A percentile compares a stretch with the other conserved stretches of the same genome.
These are phyloP conservation scores for Aspergillus jensenii DNA, from an alignment of 2,329 filamentous ascomycete species.

Conservation along the genomic window DNA sequence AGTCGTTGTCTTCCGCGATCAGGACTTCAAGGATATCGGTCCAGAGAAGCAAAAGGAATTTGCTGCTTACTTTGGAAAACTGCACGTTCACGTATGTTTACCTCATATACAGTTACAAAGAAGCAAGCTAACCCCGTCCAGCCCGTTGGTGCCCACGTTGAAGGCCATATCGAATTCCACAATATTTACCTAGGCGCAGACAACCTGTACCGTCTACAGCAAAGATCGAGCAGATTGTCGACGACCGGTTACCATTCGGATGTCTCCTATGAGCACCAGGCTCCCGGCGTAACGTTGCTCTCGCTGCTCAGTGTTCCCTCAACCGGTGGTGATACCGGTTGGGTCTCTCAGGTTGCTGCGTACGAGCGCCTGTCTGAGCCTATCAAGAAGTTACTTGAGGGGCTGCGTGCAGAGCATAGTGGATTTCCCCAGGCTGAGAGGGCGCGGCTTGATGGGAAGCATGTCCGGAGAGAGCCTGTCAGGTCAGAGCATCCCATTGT, in stretches of 20 bases:
- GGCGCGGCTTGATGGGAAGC: slow-evolving; percentile 14
- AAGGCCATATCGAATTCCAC: slow-evolving; percentile 10
- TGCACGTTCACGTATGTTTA: slow-evolving; percentile 21
- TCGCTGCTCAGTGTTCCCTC: slow-evolving; percentile 23
- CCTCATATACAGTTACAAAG: neutral
- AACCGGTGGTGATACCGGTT: slow-evolving; percentile 32
- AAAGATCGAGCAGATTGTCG: neutral
- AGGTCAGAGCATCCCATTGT: slow-evolving; percentile 33
- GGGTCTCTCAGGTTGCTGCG: slow-evolving; percentile 26
- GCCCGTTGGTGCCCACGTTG: slow-evolving; percentile 12
- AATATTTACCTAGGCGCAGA: slow-evolving; percentile 12
- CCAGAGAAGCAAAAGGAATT: slow-evolving; percentile 34
- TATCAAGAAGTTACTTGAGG: slow-evolving; percentile 25
- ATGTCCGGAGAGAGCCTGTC: slow-evolving; percentile 32
- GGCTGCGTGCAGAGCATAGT: slow-evolving; percentile 29
- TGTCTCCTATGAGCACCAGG: slow-evolving; percentile 28
- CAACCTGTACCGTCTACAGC: slow-evolving; percentile 1
- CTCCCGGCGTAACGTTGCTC: slow-evolving; percentile 30
- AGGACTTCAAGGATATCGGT: slow-evolving; percentile 46
- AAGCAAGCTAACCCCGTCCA: neutral
- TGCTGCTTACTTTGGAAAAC: slow-evolving; percentile 28
- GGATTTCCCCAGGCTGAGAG: slow-evolving; percentile 27
- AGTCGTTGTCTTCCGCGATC: slow-evolving; percentile 62
- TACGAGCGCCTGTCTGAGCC: slow-evolving; percentile 30
- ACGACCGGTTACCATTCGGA: slow-evolving; percentile 25